Evolutionary conservation across 2,329 filamentous ascomycete genomes (phyloP).

Genomic region (Coleophoma eucalyptorum): DNA sequence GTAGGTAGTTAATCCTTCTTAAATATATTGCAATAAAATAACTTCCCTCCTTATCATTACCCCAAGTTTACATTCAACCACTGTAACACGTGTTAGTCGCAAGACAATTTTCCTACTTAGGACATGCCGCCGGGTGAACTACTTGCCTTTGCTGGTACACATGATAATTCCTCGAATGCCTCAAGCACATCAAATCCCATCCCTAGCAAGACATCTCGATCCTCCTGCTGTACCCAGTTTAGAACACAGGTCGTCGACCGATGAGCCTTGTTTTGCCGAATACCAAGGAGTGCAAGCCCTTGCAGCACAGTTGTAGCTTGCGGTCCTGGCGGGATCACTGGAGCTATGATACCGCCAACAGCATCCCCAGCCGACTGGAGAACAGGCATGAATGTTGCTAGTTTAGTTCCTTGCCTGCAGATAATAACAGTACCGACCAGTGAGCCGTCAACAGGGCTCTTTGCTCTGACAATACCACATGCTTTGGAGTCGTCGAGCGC

Average conservation of each 20-base stretch:
- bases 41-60: neutral
- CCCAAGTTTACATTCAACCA: neutral
- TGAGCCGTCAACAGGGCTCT: slow-evolving; percentile 55
- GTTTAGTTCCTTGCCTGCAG: slow-evolving; percentile 53
- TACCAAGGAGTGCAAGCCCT: slow-evolving; percentile 60
- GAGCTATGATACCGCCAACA: slow-evolving; percentile 61
- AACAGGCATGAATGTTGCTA: slow-evolving; percentile 59
- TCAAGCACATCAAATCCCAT: slow-evolving; percentile 81
- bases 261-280: slow-evolving; percentile 62
- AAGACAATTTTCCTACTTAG: neutral
- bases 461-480: slow-evolving; percentile 64
- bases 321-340: slow-evolving; percentile 59
- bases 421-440: slow-evolving; percentile 63
- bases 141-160: slow-evolving; percentile 51
- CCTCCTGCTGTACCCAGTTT: slow-evolving; percentile 36
- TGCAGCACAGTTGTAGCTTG: slow-evolving; percentile 63
- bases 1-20: too few species aligned
- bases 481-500: slow-evolving; percentile 56
- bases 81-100: neutral
- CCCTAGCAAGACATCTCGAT: slow-evolving; percentile 61
- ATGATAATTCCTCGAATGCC: slow-evolving; percentile 77
- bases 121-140: neutral
- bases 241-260: slow-evolving; percentile 54
- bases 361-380: slow-evolving; percentile 48
- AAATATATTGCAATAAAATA: too few species aligned